Base-by-base conservation (phyloP, 345 rosid genomes). In the Dipteronia dyeriana region DNA sequence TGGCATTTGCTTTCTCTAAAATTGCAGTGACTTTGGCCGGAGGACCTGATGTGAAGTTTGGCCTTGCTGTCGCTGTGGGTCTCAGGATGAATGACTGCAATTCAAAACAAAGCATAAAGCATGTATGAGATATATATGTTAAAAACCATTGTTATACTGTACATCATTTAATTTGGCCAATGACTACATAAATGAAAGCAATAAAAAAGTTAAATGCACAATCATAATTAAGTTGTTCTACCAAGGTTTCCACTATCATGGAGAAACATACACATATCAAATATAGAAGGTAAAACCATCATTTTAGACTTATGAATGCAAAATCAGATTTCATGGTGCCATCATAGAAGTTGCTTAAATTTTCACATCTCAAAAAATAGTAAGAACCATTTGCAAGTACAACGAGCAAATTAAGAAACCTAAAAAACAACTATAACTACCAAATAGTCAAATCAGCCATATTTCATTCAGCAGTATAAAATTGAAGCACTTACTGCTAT, bases 1-100 rank as follows among this genome's bases (percentile, higher is more conserved):
- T 94, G n/a, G 98, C 95, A 82, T 83, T 89, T 71, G 99, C 99
- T 86, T 96, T 96, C 90, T 92, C 87, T 85, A 96, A 75, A 75
- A 96, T 94, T 43, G 92, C 97, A 8, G 89, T 86, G 79, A 94
- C 92, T 79, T 90, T 89, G 78, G 90, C 75, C 16, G 80, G 31
- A 26, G 85, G 79, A n/a, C 83, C 89, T 54, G 91, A 63, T 56
- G 85, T 41, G 66, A 81, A 41, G 31, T 82, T 38, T 31, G 91
- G 84, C 75, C 81, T 87, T 45, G 79, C 79, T 75, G 88, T 68
- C 25, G 68, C 87, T 2, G 91, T 87, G 61, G 84, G 92, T 73
- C 94, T 84, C 78, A 96, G 90, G 78, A 82, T 88, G 84, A 87
- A 77, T 57, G 97, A 95, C 99, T 96, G 90, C 29, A 70, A 57